Base-by-base conservation (phyloP, 192 early-diverging fungal genomes). In the Coemansia sp. region DNA sequence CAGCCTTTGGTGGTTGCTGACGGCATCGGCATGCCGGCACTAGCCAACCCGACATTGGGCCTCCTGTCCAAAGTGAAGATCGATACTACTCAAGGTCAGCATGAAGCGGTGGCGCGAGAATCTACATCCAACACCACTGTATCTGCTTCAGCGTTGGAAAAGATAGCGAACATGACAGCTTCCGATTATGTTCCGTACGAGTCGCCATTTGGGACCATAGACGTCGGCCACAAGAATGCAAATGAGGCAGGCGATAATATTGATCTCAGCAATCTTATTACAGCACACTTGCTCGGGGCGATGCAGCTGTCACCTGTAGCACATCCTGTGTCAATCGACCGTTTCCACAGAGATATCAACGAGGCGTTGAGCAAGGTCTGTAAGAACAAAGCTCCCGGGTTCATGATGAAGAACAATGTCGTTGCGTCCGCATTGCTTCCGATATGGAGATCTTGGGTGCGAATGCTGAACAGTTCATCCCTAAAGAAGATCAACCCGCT, bases 1-100 rank as follows among this genome's bases (percentile, higher is more conserved):
- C 67, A 65, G 42, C 67, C 63, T 2, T 42, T 75, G 23, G 13
- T 58, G 17, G 56, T 65, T 23, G 58, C 65, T 23, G 73, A 70
- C 34, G 63, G 60, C 13, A 47, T 75, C 17, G 73, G 73, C 27
- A 17, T 65, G 19, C 55, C 62, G 19, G 23, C 34, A 15, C 47
- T 29, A 2, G 40, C 60, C 2, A 36, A 48, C 29, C 60, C 50
- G 10, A 20, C 47, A 3, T 13, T 23, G n/a, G 48, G 60, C 15
- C 3, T 62, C 34, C 48, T 62, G 25, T 53, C 50, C 14, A 44
- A 27, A 6, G 36, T 48, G 45, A 15, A 22, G 45, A 22, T 48
- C 22, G 23, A 25, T 25, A 48, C n/a, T n/a, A n/a, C 22, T 11
- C 45, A 25, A 3, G 23, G 23, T 8, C 7, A 48, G 5, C 42